A percentile compares a stretch with the other conserved stretches of the same genome.
Evolutionary conservation across 2,329 filamentous ascomycete species (phyloP).

Genomic region (Tolypocladium amazonense): DNA sequence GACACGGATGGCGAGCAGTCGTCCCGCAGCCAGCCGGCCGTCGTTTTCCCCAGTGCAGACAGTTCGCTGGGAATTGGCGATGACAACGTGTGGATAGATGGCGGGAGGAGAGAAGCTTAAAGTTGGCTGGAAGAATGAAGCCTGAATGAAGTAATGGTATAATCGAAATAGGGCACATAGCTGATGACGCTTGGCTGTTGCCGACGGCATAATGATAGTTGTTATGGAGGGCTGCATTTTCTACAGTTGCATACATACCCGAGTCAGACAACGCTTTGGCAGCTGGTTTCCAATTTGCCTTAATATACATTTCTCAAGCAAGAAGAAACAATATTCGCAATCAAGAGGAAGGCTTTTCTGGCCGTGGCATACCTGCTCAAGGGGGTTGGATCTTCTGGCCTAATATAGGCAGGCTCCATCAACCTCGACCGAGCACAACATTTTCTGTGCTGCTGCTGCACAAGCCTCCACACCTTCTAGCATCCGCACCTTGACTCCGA

Average conservation of each 20-base stretch:
- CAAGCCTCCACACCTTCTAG: neutral
- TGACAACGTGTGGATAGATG: conserved; percentile 26
- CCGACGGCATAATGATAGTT: neutral
- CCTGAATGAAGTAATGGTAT: neutral
- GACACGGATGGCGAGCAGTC: conserved; percentile 14
- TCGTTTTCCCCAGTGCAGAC: conserved; percentile 23
- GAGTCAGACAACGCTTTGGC: neutral
- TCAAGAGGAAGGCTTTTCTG: neutral
- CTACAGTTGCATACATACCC: neutral
- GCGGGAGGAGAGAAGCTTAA: neutral
- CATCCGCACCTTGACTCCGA: neutral
- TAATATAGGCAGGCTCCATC: neutral
- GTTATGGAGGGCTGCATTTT: neutral
- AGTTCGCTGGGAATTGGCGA: conserved; percentile 28
- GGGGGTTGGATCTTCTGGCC: neutral
- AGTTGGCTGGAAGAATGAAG: neutral
- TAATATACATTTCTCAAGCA: too few relatives aligned
- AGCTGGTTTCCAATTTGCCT: neutral
- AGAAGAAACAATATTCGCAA: neutral
- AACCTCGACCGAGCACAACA: neutral
- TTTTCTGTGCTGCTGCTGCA: neutral
- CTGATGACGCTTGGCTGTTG: neutral
- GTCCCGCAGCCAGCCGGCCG: conserved; percentile 6
- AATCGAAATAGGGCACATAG: neutral
- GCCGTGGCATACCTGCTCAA: neutral